Evolutionary conservation across 2,329 filamentous ascomycete genomes (phyloP), one percentile per base, ranked within the genome.

Genomic region (Dactylella cylindrospora): DNA sequence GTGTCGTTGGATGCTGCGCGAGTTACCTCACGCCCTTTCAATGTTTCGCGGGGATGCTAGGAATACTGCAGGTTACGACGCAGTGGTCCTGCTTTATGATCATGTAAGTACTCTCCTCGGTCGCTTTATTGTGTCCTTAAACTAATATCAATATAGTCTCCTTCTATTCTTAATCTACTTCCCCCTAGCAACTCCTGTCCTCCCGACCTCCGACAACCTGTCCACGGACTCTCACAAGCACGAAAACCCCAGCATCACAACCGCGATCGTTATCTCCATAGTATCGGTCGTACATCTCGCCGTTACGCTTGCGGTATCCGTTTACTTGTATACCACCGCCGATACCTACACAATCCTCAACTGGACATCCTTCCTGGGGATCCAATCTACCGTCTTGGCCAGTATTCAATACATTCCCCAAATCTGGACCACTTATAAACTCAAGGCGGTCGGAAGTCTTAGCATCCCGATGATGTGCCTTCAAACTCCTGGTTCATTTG

Each of bases 381-480:
- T 95, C 59, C 81, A 88, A 71, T 84, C 88, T 13, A 86, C 88
- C 0, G 74, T 82, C 1, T 81, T 98, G 3, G 88, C 93, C 0
- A 85, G 82, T 0, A 80, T 97, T 17, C 93, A 98, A 74, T 98
- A 97, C 73, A 77, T 98, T 12, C 93, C 93, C 0, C 93, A 98
- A 74, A 95, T 98, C 66, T 90, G 84, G 75, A 96, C 87, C 46
- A 98, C 93, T 0, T 94, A 88, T 74, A 80, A 78, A 46, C 77
- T 96, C 55, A 86, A 91, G 71, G 85, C 90, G 68, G 86, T 95
- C 1, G 90, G 90, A 50, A 95, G 90, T 72, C 76, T 98, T 68
- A 95, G 89, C 70, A 93, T 98, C 53, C 85, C 89, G 3, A 97
- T 96, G 86, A 97, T 98, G 90, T 86, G 87, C 71, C 95, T 98